Conservation (phyloP, 2,329 filamentous ascomycete species). For the Microdochium bolleyi region DNA sequence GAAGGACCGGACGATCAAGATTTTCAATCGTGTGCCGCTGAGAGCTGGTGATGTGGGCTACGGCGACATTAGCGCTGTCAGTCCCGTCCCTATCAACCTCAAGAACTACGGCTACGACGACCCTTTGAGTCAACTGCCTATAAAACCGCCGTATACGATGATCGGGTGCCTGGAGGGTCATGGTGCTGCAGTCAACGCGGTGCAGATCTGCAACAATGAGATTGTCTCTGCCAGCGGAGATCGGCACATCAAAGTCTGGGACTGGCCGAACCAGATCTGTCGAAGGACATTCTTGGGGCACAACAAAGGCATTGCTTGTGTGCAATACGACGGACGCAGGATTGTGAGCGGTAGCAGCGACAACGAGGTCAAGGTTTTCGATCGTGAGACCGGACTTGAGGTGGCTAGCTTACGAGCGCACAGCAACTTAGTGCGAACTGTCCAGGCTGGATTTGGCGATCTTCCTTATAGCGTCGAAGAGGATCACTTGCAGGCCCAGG, state of each 20-base stretch:
- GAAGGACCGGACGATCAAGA: constrained; percentile 94
- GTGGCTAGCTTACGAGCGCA: constrained; percentile 83
- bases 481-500: constrained; percentile 63
- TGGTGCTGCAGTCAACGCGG: constrained; percentile 87
- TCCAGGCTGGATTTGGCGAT: constrained; percentile 92
- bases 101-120: constrained; percentile 46
- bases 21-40: constrained; percentile 79
- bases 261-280: constrained; percentile 72
- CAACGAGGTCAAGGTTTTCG: constrained; percentile 92
- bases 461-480: constrained; percentile 71
- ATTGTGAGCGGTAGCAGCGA: constrained; percentile 97
- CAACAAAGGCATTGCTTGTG: constrained; percentile 91
- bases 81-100: constrained; percentile 43
- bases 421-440: constrained; percentile 77
- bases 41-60: constrained; percentile 52
- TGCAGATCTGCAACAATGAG: constrained; percentile 78
- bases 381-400: constrained; percentile 76
- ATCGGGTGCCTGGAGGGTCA: constrained; percentile 80
- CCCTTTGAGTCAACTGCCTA: constrained; percentile 35
- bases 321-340: constrained; percentile 88
- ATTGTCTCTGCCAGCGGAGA: constrained; percentile 95
- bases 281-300: constrained; percentile 77
- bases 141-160: constrained; percentile 61
- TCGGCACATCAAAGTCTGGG: constrained; percentile 89
- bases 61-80: constrained; percentile 29